Conservation (phyloP, 352 stramenopile species). For the Phytophthora capsici region DNA sequence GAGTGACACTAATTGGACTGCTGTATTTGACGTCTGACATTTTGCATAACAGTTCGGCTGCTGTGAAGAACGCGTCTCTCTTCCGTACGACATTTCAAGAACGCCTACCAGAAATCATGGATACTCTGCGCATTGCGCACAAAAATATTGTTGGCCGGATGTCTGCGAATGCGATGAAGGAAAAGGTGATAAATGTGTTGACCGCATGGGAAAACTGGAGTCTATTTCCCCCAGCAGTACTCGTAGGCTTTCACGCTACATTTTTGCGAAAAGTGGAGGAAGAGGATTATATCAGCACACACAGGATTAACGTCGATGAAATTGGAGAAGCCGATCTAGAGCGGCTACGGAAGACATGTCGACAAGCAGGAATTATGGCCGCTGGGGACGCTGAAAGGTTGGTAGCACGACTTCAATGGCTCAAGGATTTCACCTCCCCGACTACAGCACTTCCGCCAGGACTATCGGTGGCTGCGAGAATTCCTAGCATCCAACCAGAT, state of each 20-base stretch:
- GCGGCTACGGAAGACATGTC: constrained; percentile 69
- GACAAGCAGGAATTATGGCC: constrained; percentile 67
- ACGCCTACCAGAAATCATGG: constrained; percentile 76
- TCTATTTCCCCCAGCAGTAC: constrained; percentile 73
- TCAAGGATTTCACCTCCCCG: constrained; percentile 74
- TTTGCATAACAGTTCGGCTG: constrained; percentile 89
- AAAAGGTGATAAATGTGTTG: constrained; percentile 80
- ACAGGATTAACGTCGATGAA: constrained; percentile 16
- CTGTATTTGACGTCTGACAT: constrained; percentile 90
- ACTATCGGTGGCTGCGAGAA: constrained; percentile 1
- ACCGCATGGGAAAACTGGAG: constrained; percentile 84
- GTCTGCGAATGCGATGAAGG: constrained; percentile 82
- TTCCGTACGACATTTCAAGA: constrained; percentile 90
- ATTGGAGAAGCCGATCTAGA: constrained; percentile 52
- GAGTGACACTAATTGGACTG: constrained; percentile 60
- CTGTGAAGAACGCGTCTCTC: constrained; percentile 89
- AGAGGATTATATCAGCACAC: constrained; percentile 43
- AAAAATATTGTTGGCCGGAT: constrained; percentile 73
- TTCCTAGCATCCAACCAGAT: background rate
- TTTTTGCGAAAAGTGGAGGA: constrained; percentile 81
- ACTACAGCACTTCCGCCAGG: constrained; percentile 17
- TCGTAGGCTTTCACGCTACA: constrained; percentile 83
- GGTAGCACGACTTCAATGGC: constrained; percentile 60
- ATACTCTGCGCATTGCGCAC: constrained; percentile 55
- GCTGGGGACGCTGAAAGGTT: constrained; percentile 52